These are phyloP conservation scores for Cryptococcus wingfieldii DNA, from an alignment of 1,284 basidiomycete species.

Conservation along the genomic window DNA sequence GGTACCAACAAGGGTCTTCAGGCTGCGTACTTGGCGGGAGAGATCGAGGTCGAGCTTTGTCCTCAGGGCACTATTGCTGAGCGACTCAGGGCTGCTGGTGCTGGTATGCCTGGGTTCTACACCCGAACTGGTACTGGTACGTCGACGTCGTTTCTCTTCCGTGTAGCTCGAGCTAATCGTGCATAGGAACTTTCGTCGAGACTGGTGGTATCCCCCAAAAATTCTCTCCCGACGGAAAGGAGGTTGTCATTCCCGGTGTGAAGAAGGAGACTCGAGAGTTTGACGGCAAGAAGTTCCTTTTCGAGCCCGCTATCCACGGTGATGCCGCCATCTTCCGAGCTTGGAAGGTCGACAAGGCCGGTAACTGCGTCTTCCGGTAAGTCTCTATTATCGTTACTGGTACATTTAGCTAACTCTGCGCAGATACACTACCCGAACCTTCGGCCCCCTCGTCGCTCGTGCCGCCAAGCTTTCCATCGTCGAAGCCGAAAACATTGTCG, in stretches of 20 bases:
- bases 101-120: conserved; percentile 93
- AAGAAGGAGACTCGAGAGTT: conserved; percentile 77
- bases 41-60: conserved; percentile 79
- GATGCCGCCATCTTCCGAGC: conserved; percentile 87
- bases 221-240: conserved; percentile 37
- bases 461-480: conserved; percentile 88
- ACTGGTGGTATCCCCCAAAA: conserved; percentile 60
- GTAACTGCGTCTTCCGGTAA: conserved; percentile 78
- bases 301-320: conserved; percentile 81
- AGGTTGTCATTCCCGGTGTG: conserved; percentile 62
- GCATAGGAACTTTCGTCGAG: conserved; percentile 65
- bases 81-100: conserved; percentile 83
- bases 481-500: conserved; percentile 92
- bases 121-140: conserved; percentile 80
- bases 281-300: conserved; percentile 74
- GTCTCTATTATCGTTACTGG: conserved; percentile 15
- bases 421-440: conserved; percentile 85
- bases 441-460: conserved; percentile 78
- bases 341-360: conserved; percentile 91
- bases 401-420: background rate
- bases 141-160: conserved; percentile 12
- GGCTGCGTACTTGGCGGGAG: conserved; percentile 68
- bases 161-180: background rate
- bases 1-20: conserved; percentile 57
- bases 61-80: conserved; percentile 92